Base-by-base conservation (phyloP, 73 alveolate genomes). In the Blepharisma japonicum region DNA sequence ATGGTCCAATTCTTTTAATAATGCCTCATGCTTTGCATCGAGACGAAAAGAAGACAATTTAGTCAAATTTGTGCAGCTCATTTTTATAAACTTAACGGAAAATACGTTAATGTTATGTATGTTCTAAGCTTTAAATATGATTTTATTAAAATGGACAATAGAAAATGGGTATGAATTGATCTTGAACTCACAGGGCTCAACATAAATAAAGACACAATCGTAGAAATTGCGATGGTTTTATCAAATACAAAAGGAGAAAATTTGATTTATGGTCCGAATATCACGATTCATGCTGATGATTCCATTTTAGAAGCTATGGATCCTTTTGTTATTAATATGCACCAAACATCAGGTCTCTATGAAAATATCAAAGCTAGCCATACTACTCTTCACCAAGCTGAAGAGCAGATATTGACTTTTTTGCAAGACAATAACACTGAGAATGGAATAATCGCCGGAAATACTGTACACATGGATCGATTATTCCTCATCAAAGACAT, bases 161-260 rank as follows among this genome's bases (percentile, higher is more conserved):
- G 42, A 61, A 61, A 14, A 14, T 61, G 74, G 77, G 77, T 89
- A 6, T 89, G 95, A 92, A 68, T 89, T 6, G 95, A 89, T 66
- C 56, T 77, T 11, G 95, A 89, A 68, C 83, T 89, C 87, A 89
- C 95, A 21, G 95, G 95, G 3, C 74, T 89, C n/a, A 79, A 85
- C 18, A 49, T 77, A n/a, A 21, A 61, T 6, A 80, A 47, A 39
- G 79, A 85, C 71, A 42, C 70, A 39, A 77, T 89, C 8, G 72
- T 89, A 50, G 95, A 89, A 68, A 86, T 84, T 14, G 90, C 92
- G 3, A 91, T 85, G 0, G 68, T 89, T 3, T 87, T 89, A 6
- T 85, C 95, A 11, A 86, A 89, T 85, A 86, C 85, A 4, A 53
- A 55, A n/a, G 72, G 77, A 9, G 81, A 80, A 32, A 32, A 55